Evolutionary conservation across 2,329 filamentous ascomycete genomes (phyloP), one percentile per base, ranked within the genome.

Genomic region (Cladophialophora yegresii): DNA sequence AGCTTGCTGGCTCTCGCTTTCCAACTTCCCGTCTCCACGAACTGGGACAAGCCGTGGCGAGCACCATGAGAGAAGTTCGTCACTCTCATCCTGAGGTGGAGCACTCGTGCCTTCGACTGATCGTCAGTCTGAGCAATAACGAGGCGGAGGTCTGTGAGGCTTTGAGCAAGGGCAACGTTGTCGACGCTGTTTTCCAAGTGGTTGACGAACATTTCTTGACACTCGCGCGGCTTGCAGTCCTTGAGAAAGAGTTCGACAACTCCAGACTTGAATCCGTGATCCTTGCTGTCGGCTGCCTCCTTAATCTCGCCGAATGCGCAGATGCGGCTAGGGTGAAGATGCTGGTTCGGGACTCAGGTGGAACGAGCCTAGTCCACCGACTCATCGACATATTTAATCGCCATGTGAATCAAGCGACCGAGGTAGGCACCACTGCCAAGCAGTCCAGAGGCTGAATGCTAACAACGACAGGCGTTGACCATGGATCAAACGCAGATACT

Each of bases 51-150:
- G 58, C 50, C 26, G 47, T 70, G 22, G 64, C 65, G 0, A 53
- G 51, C 26, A 50, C 70, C 23, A 58, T 69, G 61, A 51, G 45
- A 16, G 30, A 51, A 22, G 59, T 64, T 49, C 60, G 61, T 47
- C 49, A 65, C 12, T 50, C 45, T 36, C 56, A 66, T 13, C 64
- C 58, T n/a, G 56, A 65, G 13, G 58, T 69, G 20, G 62, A 76
- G 54, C 72, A 74, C 9, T 73, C 78, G 22, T 78, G 86, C 30
- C 79, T 93, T 54, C 87, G 90, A 62, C 82, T 97, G 3, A 88
- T 91, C 40, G 84, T 96, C 67, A 96, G 96, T 72, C 83, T 93
- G 56, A 95, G 92, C 8, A 96, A 96, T 78, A 91, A 92, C 70
- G 90, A 90, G 66, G 78, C 84, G 0, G 80, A 81, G 13, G 87